Evolutionary conservation across 352 stramenopile species (phyloP).

Genomic region (Bremia lactucae): DNA sequence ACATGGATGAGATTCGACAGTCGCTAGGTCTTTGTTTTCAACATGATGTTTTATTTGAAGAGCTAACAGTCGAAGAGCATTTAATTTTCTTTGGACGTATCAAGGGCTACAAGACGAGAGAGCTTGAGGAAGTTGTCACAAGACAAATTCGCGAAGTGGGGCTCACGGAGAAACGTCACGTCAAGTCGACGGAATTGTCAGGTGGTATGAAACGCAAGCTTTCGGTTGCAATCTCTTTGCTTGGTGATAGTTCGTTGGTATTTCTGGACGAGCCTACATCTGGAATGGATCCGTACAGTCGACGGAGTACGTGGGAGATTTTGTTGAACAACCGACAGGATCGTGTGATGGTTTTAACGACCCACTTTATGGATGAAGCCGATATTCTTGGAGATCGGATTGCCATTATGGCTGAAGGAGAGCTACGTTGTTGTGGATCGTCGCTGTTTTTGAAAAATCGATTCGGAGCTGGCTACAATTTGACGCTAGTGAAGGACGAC

Average conservation of each 20-base stretch:
- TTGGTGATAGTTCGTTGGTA: constrained; percentile 77
- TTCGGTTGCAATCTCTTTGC: constrained; percentile 81
- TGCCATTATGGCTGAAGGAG: constrained; percentile 79
- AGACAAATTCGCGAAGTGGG: constrained; percentile 46
- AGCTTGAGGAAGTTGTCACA: constrained; percentile 24
- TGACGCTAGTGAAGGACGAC: constrained; percentile 52
- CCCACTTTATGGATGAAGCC: constrained; percentile 92
- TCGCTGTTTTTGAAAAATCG: constrained; percentile 77
- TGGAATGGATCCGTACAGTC: constrained; percentile 93
- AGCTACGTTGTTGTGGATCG: constrained; percentile 57
- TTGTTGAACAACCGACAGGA: constrained; percentile 45
- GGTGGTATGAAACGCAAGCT: constrained; percentile 89
- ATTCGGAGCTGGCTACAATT: constrained; percentile 60
- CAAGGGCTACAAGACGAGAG: constrained; percentile 33
- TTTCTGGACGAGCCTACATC: constrained; percentile 88
- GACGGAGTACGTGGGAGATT: constrained; percentile 89
- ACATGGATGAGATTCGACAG: constrained; percentile 68
- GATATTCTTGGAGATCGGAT: constrained; percentile 80
- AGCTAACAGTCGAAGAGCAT: constrained; percentile 71
- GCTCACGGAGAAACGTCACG: constrained; percentile 48
- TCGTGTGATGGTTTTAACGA: constrained; percentile 83
- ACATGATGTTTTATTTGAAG: constrained; percentile 67
- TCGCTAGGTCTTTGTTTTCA: constrained; percentile 77
- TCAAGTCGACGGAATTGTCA: constrained; percentile 48
- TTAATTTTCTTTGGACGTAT: constrained; percentile 59